Evolutionary conservation across 2,329 filamentous ascomycete species (phyloP).

Genomic region (Aspergillus sp.): DNA sequence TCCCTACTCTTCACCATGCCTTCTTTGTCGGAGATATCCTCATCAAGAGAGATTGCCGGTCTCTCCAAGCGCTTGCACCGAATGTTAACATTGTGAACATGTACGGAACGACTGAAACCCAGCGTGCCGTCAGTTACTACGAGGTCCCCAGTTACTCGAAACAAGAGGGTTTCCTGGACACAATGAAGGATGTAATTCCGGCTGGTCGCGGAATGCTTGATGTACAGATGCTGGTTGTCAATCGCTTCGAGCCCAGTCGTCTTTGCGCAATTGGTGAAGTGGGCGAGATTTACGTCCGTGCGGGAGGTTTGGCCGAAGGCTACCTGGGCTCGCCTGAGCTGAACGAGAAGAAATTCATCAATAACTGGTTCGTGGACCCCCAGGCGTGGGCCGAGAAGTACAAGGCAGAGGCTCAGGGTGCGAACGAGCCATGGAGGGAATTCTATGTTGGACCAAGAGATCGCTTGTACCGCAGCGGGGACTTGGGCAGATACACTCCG

Average conservation of each 20-base stretch:
- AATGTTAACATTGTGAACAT: conserved; percentile 74
- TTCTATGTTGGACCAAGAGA: conserved; percentile 77
- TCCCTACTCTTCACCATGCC: conserved; percentile 65
- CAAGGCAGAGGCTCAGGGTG: conserved; percentile 42
- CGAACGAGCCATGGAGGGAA: conserved; percentile 64
- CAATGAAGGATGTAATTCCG: conserved; percentile 67
- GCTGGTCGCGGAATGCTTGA: conserved; percentile 80
- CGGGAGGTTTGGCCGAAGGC: conserved; percentile 74
- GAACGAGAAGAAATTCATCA: conserved; percentile 68
- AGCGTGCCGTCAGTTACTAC: conserved; percentile 73
- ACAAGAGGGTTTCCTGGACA: conserved; percentile 56
- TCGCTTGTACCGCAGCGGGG: conserved; percentile 77
- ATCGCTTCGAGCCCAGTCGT: conserved; percentile 56
- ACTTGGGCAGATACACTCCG: conserved; percentile 67
- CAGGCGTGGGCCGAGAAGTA: conserved; percentile 60
- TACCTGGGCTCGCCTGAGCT: conserved; percentile 58
- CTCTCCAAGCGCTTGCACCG: conserved; percentile 64
- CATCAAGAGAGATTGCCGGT: conserved; percentile 71
- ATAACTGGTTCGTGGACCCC: conserved; percentile 78
- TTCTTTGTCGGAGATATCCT: conserved; percentile 92
- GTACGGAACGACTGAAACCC: conserved; percentile 83
- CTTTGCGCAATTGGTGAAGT: conserved; percentile 73
- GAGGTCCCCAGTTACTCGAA: conserved; percentile 60
- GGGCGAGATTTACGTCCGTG: conserved; percentile 76
- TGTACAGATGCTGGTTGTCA: conserved; percentile 79